Evolutionary conservation across 2,329 filamentous ascomycete species (phyloP).

Genomic region (Pezicula neosporulosa): DNA sequence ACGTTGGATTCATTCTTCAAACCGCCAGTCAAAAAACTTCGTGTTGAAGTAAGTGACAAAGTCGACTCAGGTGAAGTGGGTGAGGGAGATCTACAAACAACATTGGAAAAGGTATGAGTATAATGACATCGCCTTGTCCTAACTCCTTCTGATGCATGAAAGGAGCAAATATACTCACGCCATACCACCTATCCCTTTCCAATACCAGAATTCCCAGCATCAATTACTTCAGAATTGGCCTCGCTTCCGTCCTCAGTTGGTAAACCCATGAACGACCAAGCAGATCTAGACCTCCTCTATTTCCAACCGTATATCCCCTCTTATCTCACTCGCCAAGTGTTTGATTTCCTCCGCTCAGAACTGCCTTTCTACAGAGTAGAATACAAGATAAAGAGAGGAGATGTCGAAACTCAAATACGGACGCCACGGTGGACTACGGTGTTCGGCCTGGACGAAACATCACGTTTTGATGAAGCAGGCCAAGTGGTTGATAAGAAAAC

Average conservation of each 20-base stretch:
- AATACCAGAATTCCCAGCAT: slow-evolving; percentile 39
- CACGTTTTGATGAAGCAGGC: slow-evolving; percentile 48
- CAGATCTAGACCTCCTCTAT: slow-evolving; percentile 70
- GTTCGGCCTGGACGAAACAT: slow-evolving; percentile 59
- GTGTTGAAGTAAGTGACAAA: slow-evolving; percentile 16
- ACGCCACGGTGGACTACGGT: slow-evolving; percentile 58
- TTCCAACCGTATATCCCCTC: slow-evolving; percentile 69
- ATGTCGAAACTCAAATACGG: slow-evolving; percentile 56
- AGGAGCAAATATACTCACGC: slow-evolving; percentile 23
- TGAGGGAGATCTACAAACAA: slow-evolving; percentile 4
- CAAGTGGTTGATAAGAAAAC: slow-evolving; percentile 42
- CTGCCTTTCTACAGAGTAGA: slow-evolving; percentile 74
- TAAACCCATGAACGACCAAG: slow-evolving; percentile 59
- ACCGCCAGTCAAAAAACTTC: slow-evolving; percentile 38
- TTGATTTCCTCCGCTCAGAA: slow-evolving; percentile 67
- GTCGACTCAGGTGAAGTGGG: background rate
- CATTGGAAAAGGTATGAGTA: too few relatives aligned
- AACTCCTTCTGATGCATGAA: background rate
- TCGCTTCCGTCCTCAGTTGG: slow-evolving; percentile 50
- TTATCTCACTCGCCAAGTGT: slow-evolving; percentile 54
- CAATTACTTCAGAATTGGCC: slow-evolving; percentile 35
- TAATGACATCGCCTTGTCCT: background rate
- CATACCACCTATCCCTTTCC: slow-evolving; percentile 49
- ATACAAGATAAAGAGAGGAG: slow-evolving; percentile 67
- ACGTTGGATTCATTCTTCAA: slow-evolving; percentile 70